Conservation (phyloP, 2,329 filamentous ascomycete species). For the Alternaria arbusti region DNA sequence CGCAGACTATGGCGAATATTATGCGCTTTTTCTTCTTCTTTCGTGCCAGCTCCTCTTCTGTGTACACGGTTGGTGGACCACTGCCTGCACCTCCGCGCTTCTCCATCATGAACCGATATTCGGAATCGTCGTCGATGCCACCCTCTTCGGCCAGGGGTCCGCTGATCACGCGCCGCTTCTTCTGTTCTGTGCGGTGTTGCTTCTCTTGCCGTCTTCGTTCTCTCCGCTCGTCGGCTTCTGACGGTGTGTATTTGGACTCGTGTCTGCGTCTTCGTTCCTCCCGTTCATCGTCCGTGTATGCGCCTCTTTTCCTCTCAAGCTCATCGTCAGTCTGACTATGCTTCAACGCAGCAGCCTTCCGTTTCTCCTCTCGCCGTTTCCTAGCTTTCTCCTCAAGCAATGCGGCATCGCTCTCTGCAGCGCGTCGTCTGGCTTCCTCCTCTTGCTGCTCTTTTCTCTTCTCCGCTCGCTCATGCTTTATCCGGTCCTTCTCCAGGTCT, state of each 20-base stretch:
- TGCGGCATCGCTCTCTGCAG: conserved; percentile 27
- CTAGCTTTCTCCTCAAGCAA: conserved; percentile 30
- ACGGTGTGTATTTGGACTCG: conserved; percentile 46
- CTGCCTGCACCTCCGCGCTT: conserved; percentile 52
- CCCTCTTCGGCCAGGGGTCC: conserved; percentile 55
- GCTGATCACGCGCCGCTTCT: conserved; percentile 53
- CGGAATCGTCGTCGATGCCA: conserved; percentile 51
- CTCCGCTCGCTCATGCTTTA: conserved; percentile 37
- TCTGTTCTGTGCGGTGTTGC: conserved; percentile 38
- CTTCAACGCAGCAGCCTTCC: conserved; percentile 38
- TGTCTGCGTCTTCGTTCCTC: conserved; percentile 36
- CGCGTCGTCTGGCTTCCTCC: conserved; percentile 36
- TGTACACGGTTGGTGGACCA: conserved; percentile 39
- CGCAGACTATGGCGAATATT: conserved; percentile 47
- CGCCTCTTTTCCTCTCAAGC: conserved; percentile 30
- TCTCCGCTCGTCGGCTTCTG: conserved; percentile 47
- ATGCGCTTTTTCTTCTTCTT: conserved; percentile 61
- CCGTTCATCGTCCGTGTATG: conserved; percentile 38
- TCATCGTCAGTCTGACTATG: conserved; percentile 31
- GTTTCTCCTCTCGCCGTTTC: conserved; percentile 37
- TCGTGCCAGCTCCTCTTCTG: conserved; percentile 48
- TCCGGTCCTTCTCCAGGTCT: conserved; percentile 41
- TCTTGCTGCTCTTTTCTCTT: conserved; percentile 52
- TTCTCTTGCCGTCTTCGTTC: conserved; percentile 51
- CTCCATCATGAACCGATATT: conserved; percentile 50